Evolutionary conservation across 106 monocot genomes (phyloP).

Genomic region (Amphibolis antarctica): DNA sequence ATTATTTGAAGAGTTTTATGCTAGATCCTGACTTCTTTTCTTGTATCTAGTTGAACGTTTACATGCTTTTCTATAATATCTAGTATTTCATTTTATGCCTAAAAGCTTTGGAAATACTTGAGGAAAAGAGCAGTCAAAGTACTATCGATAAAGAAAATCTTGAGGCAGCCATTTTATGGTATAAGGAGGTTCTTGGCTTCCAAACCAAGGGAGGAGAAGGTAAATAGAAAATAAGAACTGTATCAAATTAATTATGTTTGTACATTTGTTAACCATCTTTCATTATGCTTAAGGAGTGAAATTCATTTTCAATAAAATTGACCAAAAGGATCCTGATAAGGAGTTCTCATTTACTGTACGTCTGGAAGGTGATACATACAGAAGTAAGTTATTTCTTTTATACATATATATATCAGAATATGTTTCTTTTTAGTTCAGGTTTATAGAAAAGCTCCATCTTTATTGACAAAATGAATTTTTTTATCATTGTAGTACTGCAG

Average conservation of each 20-base stretch:
- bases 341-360: conserved; percentile 52
- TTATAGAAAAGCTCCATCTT: not conserved
- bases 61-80: not conserved
- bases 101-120: conserved; percentile 31
- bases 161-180: conserved; percentile 50
- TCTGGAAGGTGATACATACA: conserved; percentile 40
- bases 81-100: not conserved
- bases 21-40: too few species aligned
- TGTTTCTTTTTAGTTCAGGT: not conserved
- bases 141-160: conserved; percentile 20
- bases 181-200: conserved; percentile 57
- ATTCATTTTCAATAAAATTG: conserved; percentile 56
- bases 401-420: not conserved
- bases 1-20: not conserved
- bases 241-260: not conserved
- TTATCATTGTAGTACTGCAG: conserved; percentile 1
- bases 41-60: not conserved
- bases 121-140: conserved; percentile 31
- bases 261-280: conserved; percentile 9
- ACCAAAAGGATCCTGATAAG: conserved; percentile 28
- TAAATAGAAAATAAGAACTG: conserved; percentile 9
- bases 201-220: conserved; percentile 56
- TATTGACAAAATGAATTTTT: not conserved
- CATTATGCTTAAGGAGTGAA: conserved; percentile 43
- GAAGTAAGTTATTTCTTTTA: conserved; percentile 30